phyloP scores from a whole-genome alignment of 306 rosid genomes.

The Sphenostylis stenocarpa region DNA sequence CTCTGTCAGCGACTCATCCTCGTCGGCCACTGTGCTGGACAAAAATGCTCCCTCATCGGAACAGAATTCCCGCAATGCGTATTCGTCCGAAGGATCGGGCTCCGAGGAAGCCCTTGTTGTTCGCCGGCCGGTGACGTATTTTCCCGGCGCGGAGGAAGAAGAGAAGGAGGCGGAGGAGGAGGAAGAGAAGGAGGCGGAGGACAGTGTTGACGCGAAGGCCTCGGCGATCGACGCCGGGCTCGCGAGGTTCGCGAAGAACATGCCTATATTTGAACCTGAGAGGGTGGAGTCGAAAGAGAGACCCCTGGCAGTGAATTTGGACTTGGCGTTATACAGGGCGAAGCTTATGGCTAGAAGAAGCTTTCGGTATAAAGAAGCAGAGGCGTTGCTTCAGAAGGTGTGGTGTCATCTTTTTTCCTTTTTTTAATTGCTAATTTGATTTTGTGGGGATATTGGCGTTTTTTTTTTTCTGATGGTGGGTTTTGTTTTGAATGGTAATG shows the following conservation, averaged over 20 bases:
- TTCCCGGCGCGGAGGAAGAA: conserved; percentile 33
- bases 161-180: conserved; percentile 27
- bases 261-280: conserved; percentile 80
- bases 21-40: conserved; percentile 46
- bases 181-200: conserved; percentile 18
- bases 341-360: conserved; percentile 68
- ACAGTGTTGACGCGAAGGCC: conserved; percentile 21
- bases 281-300: conserved; percentile 52
- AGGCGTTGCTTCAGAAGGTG: conserved; percentile 65
- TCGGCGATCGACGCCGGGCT: conserved; percentile 57
- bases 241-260: conserved; percentile 68
- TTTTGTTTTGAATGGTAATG: conserved; percentile 20
- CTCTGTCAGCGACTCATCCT: conserved; percentile 49
- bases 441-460: neutral
- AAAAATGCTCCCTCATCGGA: conserved; percentile 31
- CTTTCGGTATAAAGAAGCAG: conserved; percentile 61
- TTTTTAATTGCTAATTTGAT: neutral
- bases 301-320: conserved; percentile 79
- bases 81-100: neutral
- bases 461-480: conserved; percentile 22
- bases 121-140: conserved; percentile 81
- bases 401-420: neutral
- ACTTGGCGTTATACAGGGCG: conserved; percentile 74
- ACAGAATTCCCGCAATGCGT: conserved; percentile 16
- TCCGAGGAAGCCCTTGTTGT: conserved; percentile 47